A percentile compares a stretch with the other conserved stretches of the same genome.
These are phyloP conservation scores for Populus hybrid DNA, from an alignment of 441 rosid genomes.

Conservation along the genomic window DNA sequence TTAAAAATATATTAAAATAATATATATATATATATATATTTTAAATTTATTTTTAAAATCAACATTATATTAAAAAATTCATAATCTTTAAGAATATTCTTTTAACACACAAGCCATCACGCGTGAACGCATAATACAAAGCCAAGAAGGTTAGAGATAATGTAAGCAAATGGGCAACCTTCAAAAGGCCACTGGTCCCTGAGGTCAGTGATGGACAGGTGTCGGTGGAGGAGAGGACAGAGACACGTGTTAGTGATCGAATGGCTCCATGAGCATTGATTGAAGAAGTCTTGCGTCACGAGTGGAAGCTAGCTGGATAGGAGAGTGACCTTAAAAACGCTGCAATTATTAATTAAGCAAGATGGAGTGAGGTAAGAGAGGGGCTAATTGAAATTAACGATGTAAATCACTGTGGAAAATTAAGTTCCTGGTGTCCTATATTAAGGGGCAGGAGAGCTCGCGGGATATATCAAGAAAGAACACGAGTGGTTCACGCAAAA, in stretches of 20 bases:
- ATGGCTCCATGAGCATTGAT: not conserved
- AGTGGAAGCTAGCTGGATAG: not conserved
- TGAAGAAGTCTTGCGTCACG: slow-evolving; percentile 20
- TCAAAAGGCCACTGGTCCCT: slow-evolving; percentile 4
- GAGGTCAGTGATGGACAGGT: not conserved
- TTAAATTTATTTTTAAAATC: no score
- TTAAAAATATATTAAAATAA: no score
- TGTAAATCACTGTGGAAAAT: not conserved
- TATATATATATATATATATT: no score
- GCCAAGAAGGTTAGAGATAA: slow-evolving; percentile 24
- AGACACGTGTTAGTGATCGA: not conserved
- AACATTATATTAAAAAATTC: no score
- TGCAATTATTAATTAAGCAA: not conserved
- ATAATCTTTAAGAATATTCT: no score
- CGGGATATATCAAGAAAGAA: slow-evolving; percentile 9
- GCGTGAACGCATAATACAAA: slow-evolving; percentile 26
- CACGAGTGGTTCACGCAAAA: slow-evolving; percentile 26
- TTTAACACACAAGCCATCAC: no score
- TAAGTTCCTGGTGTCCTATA: slow-evolving; percentile 14
- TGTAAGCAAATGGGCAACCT: slow-evolving; percentile 5
- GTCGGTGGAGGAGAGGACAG: not conserved
- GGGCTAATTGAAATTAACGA: not conserved
- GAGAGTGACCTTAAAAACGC: not conserved
- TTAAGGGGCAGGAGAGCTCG: slow-evolving; percentile 18
- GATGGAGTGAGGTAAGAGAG: not conserved